Conservation (phyloP, 345 rosid species). For the Cardamine resedifolia region DNA sequence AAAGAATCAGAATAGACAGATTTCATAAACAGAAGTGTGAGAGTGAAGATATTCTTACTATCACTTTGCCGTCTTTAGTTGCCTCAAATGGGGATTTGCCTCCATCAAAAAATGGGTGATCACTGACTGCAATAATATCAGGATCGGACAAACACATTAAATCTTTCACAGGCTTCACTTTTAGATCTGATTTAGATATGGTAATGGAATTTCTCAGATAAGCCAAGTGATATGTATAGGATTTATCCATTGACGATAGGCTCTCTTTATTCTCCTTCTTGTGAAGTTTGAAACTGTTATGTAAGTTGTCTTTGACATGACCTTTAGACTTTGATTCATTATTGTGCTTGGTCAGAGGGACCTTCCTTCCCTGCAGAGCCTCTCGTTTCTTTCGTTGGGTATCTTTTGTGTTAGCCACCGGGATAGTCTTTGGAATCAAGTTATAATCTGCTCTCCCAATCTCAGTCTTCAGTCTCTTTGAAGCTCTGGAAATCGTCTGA, state of each 20-base stretch:
- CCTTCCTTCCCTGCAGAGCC: conserved; percentile 13
- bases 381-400: conserved; percentile 7
- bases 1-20: background rate
- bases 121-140: conserved; percentile 46
- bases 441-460: background rate
- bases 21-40: background rate
- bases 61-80: conserved; percentile 31
- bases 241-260: conserved; percentile 31
- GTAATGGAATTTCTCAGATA: conserved; percentile 25
- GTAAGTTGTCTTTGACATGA: conserved; percentile 19
- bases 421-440: background rate
- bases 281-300: background rate
- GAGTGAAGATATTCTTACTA: conserved; percentile 34
- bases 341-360: conserved; percentile 22
- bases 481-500: conserved; percentile 4
- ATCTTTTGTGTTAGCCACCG: conserved; percentile 3
- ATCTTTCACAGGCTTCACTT: conserved; percentile 32
- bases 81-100: conserved; percentile 40
- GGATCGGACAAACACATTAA: conserved; percentile 46
- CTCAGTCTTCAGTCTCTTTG: conserved; percentile 26
- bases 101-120: conserved; percentile 38
- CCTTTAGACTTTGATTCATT: conserved; percentile 14
- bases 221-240: conserved; percentile 24
- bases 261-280: conserved; percentile 19
- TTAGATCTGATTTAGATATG: background rate